phyloP scores from a whole-genome alignment of 2,329 filamentous ascomycete species.

The Fusarium sp. region DNA sequence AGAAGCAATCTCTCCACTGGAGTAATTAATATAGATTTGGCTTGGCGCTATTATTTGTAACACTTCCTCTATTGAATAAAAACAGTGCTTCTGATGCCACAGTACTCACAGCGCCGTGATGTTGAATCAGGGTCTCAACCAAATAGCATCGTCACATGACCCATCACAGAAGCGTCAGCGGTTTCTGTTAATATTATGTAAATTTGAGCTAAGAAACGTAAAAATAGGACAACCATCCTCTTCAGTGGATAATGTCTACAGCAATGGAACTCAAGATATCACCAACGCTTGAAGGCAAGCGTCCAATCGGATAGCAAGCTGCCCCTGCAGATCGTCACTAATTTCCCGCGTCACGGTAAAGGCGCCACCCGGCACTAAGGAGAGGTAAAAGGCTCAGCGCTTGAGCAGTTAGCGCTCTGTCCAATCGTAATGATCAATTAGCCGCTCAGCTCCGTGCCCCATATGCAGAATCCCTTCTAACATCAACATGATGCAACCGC shows the following conservation, averaged over 20 bases:
- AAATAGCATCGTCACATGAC: not conserved
- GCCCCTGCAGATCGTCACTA: slow-evolving; percentile 28
- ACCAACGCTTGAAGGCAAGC: slow-evolving; percentile 10
- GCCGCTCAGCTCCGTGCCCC: slow-evolving; percentile 12
- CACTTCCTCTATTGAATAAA: not conserved
- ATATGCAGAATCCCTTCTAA: not conserved
- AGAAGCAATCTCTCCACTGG: not conserved
- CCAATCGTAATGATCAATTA: slow-evolving; percentile 25
- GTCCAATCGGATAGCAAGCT: slow-evolving; percentile 20
- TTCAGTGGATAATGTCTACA: not conserved
- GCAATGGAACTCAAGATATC: slow-evolving; percentile 16
- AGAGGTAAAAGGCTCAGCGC: slow-evolving; percentile 9
- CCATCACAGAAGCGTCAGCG: not conserved
- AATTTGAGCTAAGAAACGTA: not conserved
- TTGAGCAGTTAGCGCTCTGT: slow-evolving; percentile 19
- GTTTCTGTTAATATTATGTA: not conserved
- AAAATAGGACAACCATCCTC: not conserved
- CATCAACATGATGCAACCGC: not conserved
- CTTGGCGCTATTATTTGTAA: not conserved
- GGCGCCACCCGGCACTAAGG: slow-evolving; percentile 9
- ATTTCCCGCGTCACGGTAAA: slow-evolving; percentile 3
- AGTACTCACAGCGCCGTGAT: not conserved
- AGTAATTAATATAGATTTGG: not conserved
- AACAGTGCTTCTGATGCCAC: not conserved
- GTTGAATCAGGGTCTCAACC: not conserved